Conservation (phyloP, 768 basidiomycete species). For the Boletales sp. region DNA sequence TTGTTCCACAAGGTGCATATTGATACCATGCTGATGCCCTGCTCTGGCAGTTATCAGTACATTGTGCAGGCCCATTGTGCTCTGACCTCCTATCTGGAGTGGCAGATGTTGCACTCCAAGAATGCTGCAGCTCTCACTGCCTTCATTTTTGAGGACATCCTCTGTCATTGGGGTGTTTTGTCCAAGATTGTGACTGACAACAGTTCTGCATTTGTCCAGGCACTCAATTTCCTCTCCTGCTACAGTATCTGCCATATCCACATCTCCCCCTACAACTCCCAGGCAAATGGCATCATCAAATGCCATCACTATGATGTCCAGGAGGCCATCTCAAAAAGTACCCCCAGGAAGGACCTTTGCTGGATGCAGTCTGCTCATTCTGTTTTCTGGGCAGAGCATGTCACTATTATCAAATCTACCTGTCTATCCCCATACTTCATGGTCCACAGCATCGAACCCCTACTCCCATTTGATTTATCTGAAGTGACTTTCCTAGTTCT, state of each 20-base stretch:
- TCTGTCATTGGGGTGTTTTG: constrained; percentile 3
- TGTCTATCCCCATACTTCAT: neutral
- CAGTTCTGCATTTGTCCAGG: too few relatives aligned
- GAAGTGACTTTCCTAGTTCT: neutral
- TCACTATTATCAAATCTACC: neutral
- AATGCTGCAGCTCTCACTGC: neutral
- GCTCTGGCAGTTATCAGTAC: neutral
- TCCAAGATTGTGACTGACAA: constrained; percentile 2
- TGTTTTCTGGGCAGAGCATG: neutral
- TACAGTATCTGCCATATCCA: too few relatives aligned
- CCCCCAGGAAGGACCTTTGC: too few relatives aligned
- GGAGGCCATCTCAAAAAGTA: too few relatives aligned
- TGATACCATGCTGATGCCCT: constrained; percentile 4
- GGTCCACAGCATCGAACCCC: neutral
- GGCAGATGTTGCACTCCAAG: constrained; percentile 27
- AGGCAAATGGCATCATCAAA: too few relatives aligned
- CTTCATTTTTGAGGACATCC: constrained; percentile 21
- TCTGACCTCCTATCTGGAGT: constrained; percentile 17
- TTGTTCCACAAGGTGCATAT: constrained; percentile 13
- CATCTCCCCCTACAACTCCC: too few relatives aligned
- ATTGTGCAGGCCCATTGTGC: constrained; percentile 12
- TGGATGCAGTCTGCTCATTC: too few relatives aligned
- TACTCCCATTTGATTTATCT: neutral
- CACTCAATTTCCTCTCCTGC: too few relatives aligned
- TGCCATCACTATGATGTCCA: too few relatives aligned